Evolutionary conservation across 73 alveolate genomes (phyloP), one percentile per base, ranked within the genome.

Genomic region (Paraurostyla sp.): DNA sequence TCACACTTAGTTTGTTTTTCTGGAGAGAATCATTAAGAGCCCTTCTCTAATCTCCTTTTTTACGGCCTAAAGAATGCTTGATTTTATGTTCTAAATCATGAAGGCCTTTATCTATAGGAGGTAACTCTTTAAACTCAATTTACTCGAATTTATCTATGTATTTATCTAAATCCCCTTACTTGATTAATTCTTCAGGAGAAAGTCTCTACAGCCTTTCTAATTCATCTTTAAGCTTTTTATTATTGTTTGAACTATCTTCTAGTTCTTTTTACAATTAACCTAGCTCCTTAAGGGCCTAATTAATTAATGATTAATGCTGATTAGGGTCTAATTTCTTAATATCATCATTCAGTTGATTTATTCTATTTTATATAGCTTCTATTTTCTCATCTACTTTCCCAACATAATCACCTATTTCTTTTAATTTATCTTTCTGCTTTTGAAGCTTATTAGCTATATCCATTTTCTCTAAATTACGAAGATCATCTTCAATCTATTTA

Each of bases 101-200:
- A 9, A 60, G 50, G 9, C 78, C 78, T 60, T 60, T 60, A 45
- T 60, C 78, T 29, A 60, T 60, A 29, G 78, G 78, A 29, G 78
- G 78, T 9, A 60, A 25, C 25, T 60, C 78, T 29, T 60, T 45
- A 25, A 29, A 13, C n/a, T 13, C 20, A 9, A 60, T 4, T 9
- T 23, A 30, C 20, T 60, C 25, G 25, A 60, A 60, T 25, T 29
- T 50, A 27, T 60, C 78, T 9, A 6, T 33, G 45, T 33, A 27
- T 60, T 29, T 11, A 60, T 16, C 9, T 18, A 7, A 16, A 2
- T 33, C 22, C 9, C 50, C 25, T 60, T 33, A 13, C 15, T 22
- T 60, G 45, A n/a, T 6, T 20, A 60, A 25, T 29, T 60, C 78
- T 33, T 60, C 78, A 4, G 22, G 51, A 9, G 78, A 25, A 30